phyloP scores from a whole-genome alignment of 768 basidiomycete species.

The Leucosporidium scottii region DNA sequence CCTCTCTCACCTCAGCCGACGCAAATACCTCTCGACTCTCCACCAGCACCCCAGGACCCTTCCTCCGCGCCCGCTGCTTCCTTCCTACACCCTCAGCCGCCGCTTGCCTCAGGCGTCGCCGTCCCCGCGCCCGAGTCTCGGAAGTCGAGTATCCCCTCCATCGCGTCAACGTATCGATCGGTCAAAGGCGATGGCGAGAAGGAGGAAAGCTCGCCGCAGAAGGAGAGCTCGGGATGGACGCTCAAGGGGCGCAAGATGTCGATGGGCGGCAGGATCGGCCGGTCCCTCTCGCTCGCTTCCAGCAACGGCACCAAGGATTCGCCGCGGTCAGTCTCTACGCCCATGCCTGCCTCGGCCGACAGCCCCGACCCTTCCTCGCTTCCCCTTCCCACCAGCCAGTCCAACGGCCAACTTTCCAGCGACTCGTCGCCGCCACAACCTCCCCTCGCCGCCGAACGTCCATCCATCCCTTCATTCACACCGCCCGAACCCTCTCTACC shows the following conservation, averaged over 20 bases:
- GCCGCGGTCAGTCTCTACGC: not conserved
- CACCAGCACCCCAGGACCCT: too few relatives aligned
- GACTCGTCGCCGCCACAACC: too few relatives aligned
- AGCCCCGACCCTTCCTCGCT: not conserved
- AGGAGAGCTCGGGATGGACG: slow-evolving; percentile 7
- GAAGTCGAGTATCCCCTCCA: not conserved
- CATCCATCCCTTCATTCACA: too few relatives aligned
- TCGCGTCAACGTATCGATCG: not conserved
- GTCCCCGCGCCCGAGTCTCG: slow-evolving; percentile 1
- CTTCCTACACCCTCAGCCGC: not conserved
- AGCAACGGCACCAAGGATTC: not conserved
- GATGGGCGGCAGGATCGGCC: not conserved
- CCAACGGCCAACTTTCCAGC: not conserved
- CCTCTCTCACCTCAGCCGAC: too few relatives aligned
- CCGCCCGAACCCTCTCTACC: not conserved
- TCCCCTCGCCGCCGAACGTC: too few relatives aligned
- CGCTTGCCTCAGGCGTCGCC: not conserved
- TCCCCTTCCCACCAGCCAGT: not conserved
- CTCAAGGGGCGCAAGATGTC: slow-evolving; percentile 1
- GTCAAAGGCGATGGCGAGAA: not conserved
- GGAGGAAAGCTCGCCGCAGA: not conserved
- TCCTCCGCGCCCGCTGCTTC: too few relatives aligned
- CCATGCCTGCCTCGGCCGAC: not conserved
- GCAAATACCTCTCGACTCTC: too few relatives aligned
- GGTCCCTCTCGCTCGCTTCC: slow-evolving; percentile 1